Evolutionary conservation across 148 eudicot species (phyloP), one percentile per base, ranked within the genome.

Genomic region (Oxyria digyna): DNA sequence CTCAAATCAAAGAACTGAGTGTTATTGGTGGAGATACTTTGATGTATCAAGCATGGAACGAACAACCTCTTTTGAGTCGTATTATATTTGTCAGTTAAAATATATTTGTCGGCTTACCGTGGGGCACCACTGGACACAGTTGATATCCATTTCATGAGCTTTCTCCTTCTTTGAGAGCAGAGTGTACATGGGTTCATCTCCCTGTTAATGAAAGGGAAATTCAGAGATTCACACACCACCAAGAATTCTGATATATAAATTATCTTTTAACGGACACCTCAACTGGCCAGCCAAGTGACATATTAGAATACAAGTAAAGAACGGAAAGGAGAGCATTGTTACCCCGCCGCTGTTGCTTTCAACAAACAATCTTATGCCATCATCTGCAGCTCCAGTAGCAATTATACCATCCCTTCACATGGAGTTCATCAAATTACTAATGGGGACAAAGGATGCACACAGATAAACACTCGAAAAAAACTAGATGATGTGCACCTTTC

Each of bases 321-420:
- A 59, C n/a, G n/a, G n/a, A n/a, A n/a, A n/a, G n/a, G 65, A n/a
- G n/a, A 17, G 65, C 37, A 59, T 24, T 52, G 72, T 27, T 85
- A 91, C 99, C 89, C 35, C 70, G 45, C 75, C 79, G 65, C 87
- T 96, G 48, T 84, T 78, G 69, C 74, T 81, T 77, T 88, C 93
- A 67, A 80, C 87, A 82, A 95, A 91, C 69, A 95, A 74, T 64
- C 97, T 86, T 72, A 95, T 84, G 62, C 89, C 84, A 87, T 95
- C 89, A 85, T 95, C 99, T 2, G 97, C 99, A 71, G 97, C 97
- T 49, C 96, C 99, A 73, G 70, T 91, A 70, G 96, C 89, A 78
- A 91, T 87, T 63, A 95, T 74, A 65, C 96, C 96, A 71, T 85
- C 88, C 79, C 99, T 95, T 81, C 54, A 83, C 69, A 68, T 73